These are phyloP conservation scores for Aegilops tauschii DNA, from an alignment of 176 grass and related monocot species.

Conservation along the genomic window DNA sequence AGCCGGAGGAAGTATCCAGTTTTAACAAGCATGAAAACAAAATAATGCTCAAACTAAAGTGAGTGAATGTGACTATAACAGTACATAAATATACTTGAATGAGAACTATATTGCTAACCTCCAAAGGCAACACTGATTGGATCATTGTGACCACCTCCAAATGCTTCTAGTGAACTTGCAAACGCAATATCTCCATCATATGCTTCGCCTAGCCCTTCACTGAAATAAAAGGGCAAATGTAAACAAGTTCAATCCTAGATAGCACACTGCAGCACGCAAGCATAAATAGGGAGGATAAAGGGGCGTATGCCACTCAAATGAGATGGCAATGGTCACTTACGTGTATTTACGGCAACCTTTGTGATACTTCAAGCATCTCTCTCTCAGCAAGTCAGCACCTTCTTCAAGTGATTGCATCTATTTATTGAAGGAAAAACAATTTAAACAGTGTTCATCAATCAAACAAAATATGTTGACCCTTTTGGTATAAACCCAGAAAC, in stretches of 20 bases:
- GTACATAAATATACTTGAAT: neutral
- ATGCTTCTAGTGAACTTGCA: constrained; percentile 7
- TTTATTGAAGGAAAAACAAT: neutral
- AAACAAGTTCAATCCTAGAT: neutral
- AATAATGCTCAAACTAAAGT: neutral
- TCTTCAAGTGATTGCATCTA: constrained; percentile 20
- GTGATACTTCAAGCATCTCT: constrained; percentile 14
- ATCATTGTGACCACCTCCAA: constrained; percentile 13
- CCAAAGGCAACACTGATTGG: constrained; percentile 11
- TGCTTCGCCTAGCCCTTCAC: constrained; percentile 16
- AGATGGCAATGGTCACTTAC: neutral
- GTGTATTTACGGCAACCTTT: constrained; percentile 19
- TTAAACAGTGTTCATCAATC: neutral
- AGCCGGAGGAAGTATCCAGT: neutral
- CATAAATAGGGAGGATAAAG: neutral
- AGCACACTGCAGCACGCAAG: neutral
- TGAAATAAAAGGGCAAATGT: neutral
- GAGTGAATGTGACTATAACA: neutral
- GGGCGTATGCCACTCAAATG: neutral
- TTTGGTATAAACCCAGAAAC: neutral
- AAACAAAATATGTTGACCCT: neutral
- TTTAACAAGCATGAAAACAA: neutral
- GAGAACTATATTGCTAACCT: neutral
- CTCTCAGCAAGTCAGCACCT: constrained; percentile 1
- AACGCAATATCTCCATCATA: constrained; percentile 16